phyloP scores from a whole-genome alignment of 495 filamentous ascomycete genomes.

The Hypoxylon fragiforme region DNA sequence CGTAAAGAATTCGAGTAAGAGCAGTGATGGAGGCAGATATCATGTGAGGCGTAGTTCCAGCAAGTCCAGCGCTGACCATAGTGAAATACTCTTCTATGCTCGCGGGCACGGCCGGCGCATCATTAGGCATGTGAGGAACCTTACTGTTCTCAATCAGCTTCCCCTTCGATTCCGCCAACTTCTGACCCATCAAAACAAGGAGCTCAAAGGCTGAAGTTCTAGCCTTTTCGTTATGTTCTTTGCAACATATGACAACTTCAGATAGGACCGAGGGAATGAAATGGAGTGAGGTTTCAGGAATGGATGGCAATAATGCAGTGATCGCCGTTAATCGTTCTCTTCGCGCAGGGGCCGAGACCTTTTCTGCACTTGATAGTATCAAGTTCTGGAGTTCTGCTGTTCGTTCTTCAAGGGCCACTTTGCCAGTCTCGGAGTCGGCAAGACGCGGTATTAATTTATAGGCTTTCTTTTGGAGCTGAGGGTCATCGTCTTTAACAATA shows the following conservation, averaged over 20 bases:
- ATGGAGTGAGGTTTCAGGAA: slow-evolving; percentile 75
- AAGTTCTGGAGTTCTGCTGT: slow-evolving; percentile 75
- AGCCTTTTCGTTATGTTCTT: slow-evolving; percentile 95
- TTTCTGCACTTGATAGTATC: slow-evolving; percentile 74
- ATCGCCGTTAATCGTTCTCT: slow-evolving; percentile 84
- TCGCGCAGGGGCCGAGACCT: slow-evolving; percentile 79
- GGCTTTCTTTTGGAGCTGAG: slow-evolving; percentile 98
- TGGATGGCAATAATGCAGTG: slow-evolving; percentile 71
- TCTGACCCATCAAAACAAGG: slow-evolving; percentile 83
- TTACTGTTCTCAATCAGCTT: slow-evolving; percentile 79
- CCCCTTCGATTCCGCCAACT: slow-evolving; percentile 67
- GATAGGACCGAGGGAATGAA: slow-evolving; percentile 91
- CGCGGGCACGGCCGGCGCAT: slow-evolving; percentile 75
- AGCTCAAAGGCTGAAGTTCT: slow-evolving; percentile 87
- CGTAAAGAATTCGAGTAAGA: slow-evolving; percentile 85
- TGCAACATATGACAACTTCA: slow-evolving; percentile 91
- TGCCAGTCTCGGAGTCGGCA: slow-evolving; percentile 74
- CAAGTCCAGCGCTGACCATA: slow-evolving; percentile 95
- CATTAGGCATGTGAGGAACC: slow-evolving; percentile 78
- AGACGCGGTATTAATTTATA: slow-evolving; percentile 95
- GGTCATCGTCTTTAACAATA: slow-evolving; percentile 74
- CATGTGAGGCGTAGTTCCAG: slow-evolving; percentile 90
- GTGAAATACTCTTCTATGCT: slow-evolving; percentile 94
- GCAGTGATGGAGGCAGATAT: slow-evolving; percentile 92
- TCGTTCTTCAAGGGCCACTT: slow-evolving; percentile 69